These are phyloP conservation scores for Prunus padus DNA, from an alignment of 306 rosid genomes.

Conservation along the genomic window DNA sequence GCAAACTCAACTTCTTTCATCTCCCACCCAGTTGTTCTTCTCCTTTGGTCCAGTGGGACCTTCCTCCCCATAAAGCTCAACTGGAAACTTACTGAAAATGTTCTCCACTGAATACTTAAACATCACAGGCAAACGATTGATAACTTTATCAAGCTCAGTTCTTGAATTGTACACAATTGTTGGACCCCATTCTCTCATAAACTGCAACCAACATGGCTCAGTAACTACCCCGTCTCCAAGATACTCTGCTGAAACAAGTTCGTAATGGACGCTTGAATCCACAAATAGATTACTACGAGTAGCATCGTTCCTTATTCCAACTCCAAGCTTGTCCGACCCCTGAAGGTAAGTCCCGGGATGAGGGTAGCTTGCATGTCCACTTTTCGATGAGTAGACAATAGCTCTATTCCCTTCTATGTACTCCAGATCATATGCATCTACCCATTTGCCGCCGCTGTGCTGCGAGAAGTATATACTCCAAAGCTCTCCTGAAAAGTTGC, in stretches of 20 bases:
- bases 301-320: slow-evolving; percentile 57
- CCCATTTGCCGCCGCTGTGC: slow-evolving; percentile 62
- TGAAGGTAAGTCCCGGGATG: slow-evolving; percentile 50
- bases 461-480: slow-evolving; percentile 52
- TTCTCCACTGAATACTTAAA: slow-evolving; percentile 28
- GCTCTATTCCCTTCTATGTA: slow-evolving; percentile 50
- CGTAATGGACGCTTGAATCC: slow-evolving; percentile 46
- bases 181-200: slow-evolving; percentile 64
- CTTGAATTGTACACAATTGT: slow-evolving; percentile 47
- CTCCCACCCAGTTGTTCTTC: slow-evolving; percentile 62
- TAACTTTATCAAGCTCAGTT: slow-evolving; percentile 40
- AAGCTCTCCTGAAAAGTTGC: slow-evolving; percentile 55
- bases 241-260: slow-evolving; percentile 51
- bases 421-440: slow-evolving; percentile 51
- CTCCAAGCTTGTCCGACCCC: slow-evolving; percentile 50
- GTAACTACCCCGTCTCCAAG: slow-evolving; percentile 37
- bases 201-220: slow-evolving; percentile 59
- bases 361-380: slow-evolving; percentile 57
- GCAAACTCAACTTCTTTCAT: slow-evolving; percentile 41
- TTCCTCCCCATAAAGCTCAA: slow-evolving; percentile 51
- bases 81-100: slow-evolving; percentile 40
- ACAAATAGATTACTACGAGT: slow-evolving; percentile 32
- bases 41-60: slow-evolving; percentile 75
- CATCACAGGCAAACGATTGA: slow-evolving; percentile 33
- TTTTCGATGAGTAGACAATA: slow-evolving; percentile 46